Evolutionary conservation across 345 rosid genomes (phyloP).

Genomic region (Crucihimalaya himalaica): DNA sequence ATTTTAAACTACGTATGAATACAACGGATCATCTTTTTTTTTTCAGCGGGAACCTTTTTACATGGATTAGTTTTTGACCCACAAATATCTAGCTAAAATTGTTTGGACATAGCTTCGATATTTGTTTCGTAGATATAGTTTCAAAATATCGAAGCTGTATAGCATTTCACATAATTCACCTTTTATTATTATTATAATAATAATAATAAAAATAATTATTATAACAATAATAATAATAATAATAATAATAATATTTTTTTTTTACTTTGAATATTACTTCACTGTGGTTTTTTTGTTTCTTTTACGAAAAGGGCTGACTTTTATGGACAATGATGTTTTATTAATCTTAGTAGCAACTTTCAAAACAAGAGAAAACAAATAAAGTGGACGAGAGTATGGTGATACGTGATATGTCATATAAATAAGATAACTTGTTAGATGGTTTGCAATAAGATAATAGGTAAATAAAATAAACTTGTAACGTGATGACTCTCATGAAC

Average conservation of each 20-base stretch:
- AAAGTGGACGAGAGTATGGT: slow-evolving; percentile 4
- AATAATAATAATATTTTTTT: too few relatives aligned
- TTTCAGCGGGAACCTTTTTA: slow-evolving; percentile 23
- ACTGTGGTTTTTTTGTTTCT: too few relatives aligned
- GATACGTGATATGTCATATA: slow-evolving; percentile 11
- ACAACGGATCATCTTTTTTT: neutral
- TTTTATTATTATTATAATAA: too few relatives aligned
- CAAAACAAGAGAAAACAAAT: neutral
- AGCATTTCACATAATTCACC: neutral
- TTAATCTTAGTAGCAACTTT: neutral
- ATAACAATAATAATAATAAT: too few relatives aligned
- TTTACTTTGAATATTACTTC: too few relatives aligned
- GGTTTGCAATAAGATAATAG: too few relatives aligned
- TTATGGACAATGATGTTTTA: slow-evolving; percentile 8
- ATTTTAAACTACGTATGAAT: slow-evolving; percentile 1
- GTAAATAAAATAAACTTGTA: too few relatives aligned
- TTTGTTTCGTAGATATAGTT: too few relatives aligned
- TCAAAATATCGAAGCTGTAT: neutral
- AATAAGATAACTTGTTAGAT: too few relatives aligned
- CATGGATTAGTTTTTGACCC: neutral
- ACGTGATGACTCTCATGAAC: too few relatives aligned
- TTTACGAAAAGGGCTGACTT: slow-evolving; percentile 23
- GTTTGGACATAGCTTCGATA: neutral
- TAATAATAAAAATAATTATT: too few relatives aligned
- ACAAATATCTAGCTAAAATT: neutral